phyloP scores from a whole-genome alignment of 2,329 filamentous ascomycete genomes.

The Fonsecaea nubica region DNA sequence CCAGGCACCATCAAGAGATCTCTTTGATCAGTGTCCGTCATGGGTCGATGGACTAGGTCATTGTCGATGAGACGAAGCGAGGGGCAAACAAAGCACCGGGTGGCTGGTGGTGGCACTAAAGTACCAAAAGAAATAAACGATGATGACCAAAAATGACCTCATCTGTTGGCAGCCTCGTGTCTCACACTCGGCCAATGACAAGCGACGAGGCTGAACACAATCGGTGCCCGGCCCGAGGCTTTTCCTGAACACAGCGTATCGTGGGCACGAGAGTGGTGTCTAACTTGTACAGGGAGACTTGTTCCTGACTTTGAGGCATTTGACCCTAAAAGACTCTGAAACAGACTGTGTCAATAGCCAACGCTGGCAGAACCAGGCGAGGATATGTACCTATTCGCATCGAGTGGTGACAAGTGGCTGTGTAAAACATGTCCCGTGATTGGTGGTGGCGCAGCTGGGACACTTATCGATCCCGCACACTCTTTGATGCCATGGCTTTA shows the following conservation, averaged over 20 bases:
- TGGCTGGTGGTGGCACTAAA: too few relatives aligned
- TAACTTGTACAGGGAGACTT: neutral
- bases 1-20: neutral
- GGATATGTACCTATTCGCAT: too few relatives aligned
- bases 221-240: neutral
- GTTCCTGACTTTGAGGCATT: neutral
- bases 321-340: neutral
- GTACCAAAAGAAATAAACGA: neutral
- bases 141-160: neutral
- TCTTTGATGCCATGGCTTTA: neutral
- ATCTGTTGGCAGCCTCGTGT: neutral
- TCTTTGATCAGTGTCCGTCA: neutral
- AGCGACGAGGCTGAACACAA: neutral
- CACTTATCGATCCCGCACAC: too few relatives aligned
- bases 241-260: neutral
- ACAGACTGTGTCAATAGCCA: neutral
- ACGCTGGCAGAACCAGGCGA: neutral
- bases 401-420: neutral
- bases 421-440: neutral
- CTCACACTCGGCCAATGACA: neutral
- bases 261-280: neutral
- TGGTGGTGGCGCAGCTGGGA: neutral
- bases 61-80: neutral
- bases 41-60: neutral
- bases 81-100: neutral